Evolutionary conservation across 192 early-diverging fungal species (phyloP).

Genomic region (Allomyces macrogynus): DNA sequence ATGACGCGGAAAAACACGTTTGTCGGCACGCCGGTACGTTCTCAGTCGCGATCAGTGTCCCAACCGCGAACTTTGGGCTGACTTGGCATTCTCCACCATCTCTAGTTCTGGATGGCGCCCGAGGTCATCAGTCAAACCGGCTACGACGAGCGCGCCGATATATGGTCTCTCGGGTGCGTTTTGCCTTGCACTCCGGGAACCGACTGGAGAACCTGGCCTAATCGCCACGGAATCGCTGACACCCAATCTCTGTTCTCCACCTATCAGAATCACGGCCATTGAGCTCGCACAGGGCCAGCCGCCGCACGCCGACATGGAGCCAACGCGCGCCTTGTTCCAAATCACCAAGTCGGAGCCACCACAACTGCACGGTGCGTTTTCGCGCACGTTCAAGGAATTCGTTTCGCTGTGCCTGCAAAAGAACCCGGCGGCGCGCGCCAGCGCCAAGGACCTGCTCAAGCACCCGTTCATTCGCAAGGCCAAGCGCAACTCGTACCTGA

Average conservation of each 20-base stretch:
- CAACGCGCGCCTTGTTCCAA: conserved; percentile 84
- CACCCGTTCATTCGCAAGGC: conserved; percentile 69
- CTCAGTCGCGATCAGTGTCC: background rate
- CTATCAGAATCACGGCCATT: conserved; percentile 66
- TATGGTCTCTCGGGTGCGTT: background rate
- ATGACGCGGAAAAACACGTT: conserved; percentile 91
- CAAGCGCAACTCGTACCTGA: conserved; percentile 65
- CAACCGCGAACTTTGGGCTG: background rate
- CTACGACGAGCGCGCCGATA: conserved; percentile 61
- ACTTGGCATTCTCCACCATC: background rate
- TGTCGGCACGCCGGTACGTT: conserved; percentile 75
- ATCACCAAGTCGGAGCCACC: conserved; percentile 85
- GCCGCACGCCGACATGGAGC: conserved; percentile 80
- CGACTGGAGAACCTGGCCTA: too few species aligned
- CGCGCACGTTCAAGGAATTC: conserved; percentile 77
- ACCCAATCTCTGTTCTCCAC: too few species aligned
- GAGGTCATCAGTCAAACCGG: conserved; percentile 87
- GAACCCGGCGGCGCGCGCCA: conserved; percentile 63
- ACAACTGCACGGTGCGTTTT: conserved; percentile 49
- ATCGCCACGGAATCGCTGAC: too few species aligned
- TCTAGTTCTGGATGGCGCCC: conserved; percentile 74
- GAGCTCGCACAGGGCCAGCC: conserved; percentile 87
- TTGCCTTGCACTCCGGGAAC: too few species aligned
- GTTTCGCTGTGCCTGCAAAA: conserved; percentile 66
- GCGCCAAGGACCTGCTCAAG: conserved; percentile 69